Evolutionary conservation across 1,284 basidiomycete species (phyloP).

Genomic region (Xerocomus nothofagi): DNA sequence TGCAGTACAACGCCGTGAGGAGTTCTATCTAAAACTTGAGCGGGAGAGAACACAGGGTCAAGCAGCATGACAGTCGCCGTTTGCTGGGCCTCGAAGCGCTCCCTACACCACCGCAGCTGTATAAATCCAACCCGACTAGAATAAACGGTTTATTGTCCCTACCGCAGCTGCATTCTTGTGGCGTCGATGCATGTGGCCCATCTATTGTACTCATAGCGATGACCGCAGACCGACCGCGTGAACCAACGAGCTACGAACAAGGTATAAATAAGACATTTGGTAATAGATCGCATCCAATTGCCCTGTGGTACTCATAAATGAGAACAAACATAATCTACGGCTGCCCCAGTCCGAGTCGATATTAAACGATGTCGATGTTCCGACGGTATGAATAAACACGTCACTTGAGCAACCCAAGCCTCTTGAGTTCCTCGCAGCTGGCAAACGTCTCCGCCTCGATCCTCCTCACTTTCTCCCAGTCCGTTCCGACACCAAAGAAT

Average conservation of each 20-base stretch:
- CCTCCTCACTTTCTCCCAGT: slow-evolving; percentile 79
- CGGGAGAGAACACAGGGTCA: slow-evolving; percentile 42
- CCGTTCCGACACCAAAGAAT: slow-evolving; percentile 85
- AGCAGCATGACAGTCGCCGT: slow-evolving; percentile 8
- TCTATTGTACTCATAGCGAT: neutral
- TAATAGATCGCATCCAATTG: slow-evolving; percentile 1
- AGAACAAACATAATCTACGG: slow-evolving; percentile 13
- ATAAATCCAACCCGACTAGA: slow-evolving; percentile 16
- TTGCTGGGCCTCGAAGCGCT: neutral
- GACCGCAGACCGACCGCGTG: neutral
- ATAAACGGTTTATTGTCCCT: slow-evolving; percentile 14
- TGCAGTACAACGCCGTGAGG: slow-evolving; percentile 77
- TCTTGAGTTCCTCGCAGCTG: slow-evolving; percentile 74
- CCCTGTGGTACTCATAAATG: slow-evolving; percentile 2
- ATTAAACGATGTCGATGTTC: slow-evolving; percentile 5
- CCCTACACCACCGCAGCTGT: slow-evolving; percentile 5
- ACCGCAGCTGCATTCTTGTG: slow-evolving; percentile 20
- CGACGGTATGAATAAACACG: slow-evolving; percentile 12
- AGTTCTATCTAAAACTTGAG: slow-evolving; percentile 82
- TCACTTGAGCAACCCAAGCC: slow-evolving; percentile 50
- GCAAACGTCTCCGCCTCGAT: slow-evolving; percentile 66
- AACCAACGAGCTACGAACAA: neutral
- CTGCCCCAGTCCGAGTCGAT: slow-evolving; percentile 10
- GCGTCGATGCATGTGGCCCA: slow-evolving; percentile 8
- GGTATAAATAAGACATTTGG: slow-evolving; percentile 35